Evolutionary conservation across 352 stramenopile genomes (phyloP).

Genomic region (Pythium aquatile): DNA sequence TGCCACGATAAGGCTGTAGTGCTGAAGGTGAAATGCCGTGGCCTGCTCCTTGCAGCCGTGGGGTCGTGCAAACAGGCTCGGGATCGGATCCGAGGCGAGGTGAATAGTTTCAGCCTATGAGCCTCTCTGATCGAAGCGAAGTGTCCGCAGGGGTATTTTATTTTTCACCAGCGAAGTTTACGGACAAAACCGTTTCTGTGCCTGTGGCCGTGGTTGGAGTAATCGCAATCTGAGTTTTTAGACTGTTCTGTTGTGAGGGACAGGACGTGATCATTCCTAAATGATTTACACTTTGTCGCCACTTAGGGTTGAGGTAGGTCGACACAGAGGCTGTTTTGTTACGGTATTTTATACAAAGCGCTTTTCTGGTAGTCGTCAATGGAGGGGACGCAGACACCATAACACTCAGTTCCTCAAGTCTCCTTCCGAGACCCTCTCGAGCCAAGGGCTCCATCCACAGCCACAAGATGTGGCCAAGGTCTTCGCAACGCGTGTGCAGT

Average conservation of each 20-base stretch:
- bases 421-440: too few species aligned
- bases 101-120: not conserved
- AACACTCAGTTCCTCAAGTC: too few species aligned
- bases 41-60: not conserved
- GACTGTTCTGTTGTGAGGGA: too few species aligned
- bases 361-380: not conserved
- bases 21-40: not conserved
- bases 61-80: not conserved
- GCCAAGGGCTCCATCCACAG: too few species aligned
- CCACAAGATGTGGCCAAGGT: too few species aligned
- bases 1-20: not conserved
- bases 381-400: too few species aligned
- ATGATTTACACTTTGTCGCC: not conserved
- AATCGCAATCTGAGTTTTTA: not conserved
- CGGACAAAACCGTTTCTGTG: not conserved
- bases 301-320: not conserved
- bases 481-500: too few species aligned
- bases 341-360: not conserved
- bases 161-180: not conserved
- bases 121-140: not conserved
- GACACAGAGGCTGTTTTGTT: not conserved
- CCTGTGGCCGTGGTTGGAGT: not conserved
- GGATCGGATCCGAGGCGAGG: not conserved
- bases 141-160: not conserved
- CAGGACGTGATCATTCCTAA: not conserved